These are phyloP conservation scores for Geotrichum klebahnii DNA, from an alignment of 1,139 yeast genomes.

Conservation along the genomic window DNA sequence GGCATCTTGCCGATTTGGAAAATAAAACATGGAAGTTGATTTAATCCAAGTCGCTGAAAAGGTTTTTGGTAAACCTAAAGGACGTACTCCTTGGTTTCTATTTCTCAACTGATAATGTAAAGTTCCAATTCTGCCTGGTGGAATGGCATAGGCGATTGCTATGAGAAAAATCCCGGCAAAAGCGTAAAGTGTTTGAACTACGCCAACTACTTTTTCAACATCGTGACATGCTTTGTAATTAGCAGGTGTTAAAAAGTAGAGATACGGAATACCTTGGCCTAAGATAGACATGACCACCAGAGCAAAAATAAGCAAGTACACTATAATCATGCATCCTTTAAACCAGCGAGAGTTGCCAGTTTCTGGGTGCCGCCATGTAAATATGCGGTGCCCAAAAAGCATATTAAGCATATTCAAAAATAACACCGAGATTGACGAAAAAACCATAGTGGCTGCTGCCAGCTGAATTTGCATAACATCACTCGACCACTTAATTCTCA, in stretches of 20 bases:
- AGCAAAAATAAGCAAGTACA: slow-evolving; percentile 55
- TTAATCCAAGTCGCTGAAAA: slow-evolving; percentile 82
- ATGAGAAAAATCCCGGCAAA: slow-evolving; percentile 52
- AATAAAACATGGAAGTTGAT: slow-evolving; percentile 50
- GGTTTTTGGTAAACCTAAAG: slow-evolving; percentile 46
- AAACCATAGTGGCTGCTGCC: slow-evolving; percentile 61
- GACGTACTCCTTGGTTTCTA: too few species aligned
- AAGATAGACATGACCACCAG: slow-evolving; percentile 63
- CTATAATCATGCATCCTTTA: slow-evolving; percentile 50
- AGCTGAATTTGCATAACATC: slow-evolving; percentile 45
- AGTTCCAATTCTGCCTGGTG: slow-evolving; percentile 57
- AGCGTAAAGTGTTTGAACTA: slow-evolving; percentile 58
- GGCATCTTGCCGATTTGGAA: too few species aligned
- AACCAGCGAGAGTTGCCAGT: slow-evolving; percentile 58
- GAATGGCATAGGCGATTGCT: slow-evolving; percentile 50
- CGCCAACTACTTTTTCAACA: slow-evolving; percentile 55
- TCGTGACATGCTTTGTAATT: slow-evolving; percentile 51
- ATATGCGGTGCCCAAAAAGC: slow-evolving; percentile 69
- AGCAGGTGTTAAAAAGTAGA: slow-evolving; percentile 49
- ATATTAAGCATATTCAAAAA: slow-evolving; percentile 47
- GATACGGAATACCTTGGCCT: slow-evolving; percentile 62
- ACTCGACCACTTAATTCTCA: slow-evolving; percentile 58
- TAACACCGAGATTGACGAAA: slow-evolving; percentile 50
- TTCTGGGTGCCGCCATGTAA: slow-evolving; percentile 80
- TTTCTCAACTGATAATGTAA: too few species aligned